Percentiles rank a stretch among this genome's conserved stretches.
These are phyloP conservation scores for Leishmania braziliensis DNA, from an alignment of 208 protist species.

Conservation along the genomic window DNA sequence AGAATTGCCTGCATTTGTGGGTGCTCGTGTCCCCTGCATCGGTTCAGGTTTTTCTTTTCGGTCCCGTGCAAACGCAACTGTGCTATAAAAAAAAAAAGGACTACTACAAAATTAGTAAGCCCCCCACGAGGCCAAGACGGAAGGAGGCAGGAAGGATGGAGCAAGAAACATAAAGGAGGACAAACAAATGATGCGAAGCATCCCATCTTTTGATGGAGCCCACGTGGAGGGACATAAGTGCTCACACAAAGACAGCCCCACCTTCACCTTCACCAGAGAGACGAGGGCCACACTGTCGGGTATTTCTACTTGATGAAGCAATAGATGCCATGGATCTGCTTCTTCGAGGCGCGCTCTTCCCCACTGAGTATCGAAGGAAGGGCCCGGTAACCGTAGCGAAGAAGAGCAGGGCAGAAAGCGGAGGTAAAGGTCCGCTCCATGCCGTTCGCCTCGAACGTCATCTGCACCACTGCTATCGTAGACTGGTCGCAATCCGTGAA, in stretches of 20 bases:
- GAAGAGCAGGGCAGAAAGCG: conserved; percentile 65
- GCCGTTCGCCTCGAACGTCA: conserved; percentile 75
- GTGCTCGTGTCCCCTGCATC: not conserved
- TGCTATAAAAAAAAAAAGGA: conserved; percentile 15
- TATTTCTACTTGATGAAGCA: conserved; percentile 54
- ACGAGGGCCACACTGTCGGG: not conserved
- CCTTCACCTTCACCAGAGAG: not conserved
- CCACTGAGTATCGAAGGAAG: conserved; percentile 52
- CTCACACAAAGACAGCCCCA: not conserved
- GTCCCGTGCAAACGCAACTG: not conserved
- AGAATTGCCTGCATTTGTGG: not conserved
- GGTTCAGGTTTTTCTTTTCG: not conserved
- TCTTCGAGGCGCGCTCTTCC: conserved; percentile 43
- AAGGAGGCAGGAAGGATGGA: conserved; percentile 1
- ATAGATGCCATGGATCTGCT: conserved; percentile 64
- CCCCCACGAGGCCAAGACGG: not conserved
- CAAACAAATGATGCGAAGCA: conserved; percentile 7
- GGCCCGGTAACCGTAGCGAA: conserved; percentile 75
- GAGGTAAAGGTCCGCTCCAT: conserved; percentile 59
- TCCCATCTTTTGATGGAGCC: not conserved
- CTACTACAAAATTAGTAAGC: conserved; percentile 14
- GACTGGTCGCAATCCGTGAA: conserved; percentile 75
- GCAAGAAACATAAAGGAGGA: not conserved
- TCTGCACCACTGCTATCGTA: conserved; percentile 66
- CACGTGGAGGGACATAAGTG: not conserved